Evolutionary conservation across 495 filamentous ascomycete genomes (phyloP).

Genomic region (Neurospora sp.): DNA sequence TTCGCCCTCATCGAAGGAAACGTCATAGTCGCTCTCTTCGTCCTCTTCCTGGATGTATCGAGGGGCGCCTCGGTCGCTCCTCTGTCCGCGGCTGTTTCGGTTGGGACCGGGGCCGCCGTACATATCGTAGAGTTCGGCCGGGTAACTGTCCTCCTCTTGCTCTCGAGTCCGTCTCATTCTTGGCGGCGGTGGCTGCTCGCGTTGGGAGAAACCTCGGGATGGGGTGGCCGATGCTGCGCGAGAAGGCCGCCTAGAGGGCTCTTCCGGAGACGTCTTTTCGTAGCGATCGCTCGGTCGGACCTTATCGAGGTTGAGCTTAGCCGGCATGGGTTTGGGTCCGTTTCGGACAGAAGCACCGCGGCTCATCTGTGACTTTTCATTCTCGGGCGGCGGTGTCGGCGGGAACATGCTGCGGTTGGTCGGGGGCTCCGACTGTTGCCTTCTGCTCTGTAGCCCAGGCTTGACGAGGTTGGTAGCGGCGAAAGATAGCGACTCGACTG

Average conservation of each 20-base stretch:
- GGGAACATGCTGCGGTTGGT: slow-evolving; percentile 78
- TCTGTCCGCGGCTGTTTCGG: slow-evolving; percentile 25
- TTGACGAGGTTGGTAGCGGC: slow-evolving; percentile 87
- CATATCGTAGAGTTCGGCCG: slow-evolving; percentile 62
- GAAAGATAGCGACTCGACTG: slow-evolving; percentile 71
- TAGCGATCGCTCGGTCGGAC: slow-evolving; percentile 36
- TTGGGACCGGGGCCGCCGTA: slow-evolving; percentile 39
- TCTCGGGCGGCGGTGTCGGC: slow-evolving; percentile 89
- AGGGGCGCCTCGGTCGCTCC: slow-evolving; percentile 24
- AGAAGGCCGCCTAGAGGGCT: slow-evolving; percentile 24
- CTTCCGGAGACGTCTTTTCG: slow-evolving; percentile 39
- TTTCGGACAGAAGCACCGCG: slow-evolving; percentile 46
- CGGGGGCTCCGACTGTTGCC: slow-evolving; percentile 81
- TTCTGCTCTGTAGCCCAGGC: slow-evolving; percentile 62
- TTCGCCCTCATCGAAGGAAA: slow-evolving; percentile 59
- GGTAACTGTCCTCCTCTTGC: slow-evolving; percentile 52
- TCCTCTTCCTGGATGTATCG: slow-evolving; percentile 66
- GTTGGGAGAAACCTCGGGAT: slow-evolving; percentile 41
- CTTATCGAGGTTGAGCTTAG: slow-evolving; percentile 45
- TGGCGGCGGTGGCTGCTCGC: slow-evolving; percentile 14
- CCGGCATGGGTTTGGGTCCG: slow-evolving; percentile 41
- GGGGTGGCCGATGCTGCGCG: slow-evolving; percentile 30
- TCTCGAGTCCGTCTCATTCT: slow-evolving; percentile 28
- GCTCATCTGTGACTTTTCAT: slow-evolving; percentile 45
- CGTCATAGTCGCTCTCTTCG: slow-evolving; percentile 60